phyloP scores from a whole-genome alignment of 768 basidiomycete species.

The Tulasnella sp. region DNA sequence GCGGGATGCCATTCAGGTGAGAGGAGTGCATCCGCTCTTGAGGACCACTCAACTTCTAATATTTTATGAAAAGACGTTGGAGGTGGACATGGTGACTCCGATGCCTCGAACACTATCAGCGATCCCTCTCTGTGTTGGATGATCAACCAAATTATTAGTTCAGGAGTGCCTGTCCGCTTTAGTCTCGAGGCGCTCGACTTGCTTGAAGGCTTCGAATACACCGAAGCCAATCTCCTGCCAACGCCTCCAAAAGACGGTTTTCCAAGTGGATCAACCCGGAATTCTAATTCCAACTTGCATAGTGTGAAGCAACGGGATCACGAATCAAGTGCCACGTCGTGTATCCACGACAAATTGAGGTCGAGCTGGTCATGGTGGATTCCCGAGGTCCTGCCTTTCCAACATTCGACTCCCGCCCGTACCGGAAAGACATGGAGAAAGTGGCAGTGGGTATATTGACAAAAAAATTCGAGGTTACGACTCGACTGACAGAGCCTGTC shows the following conservation, averaged over 20 bases:
- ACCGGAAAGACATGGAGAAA: not conserved
- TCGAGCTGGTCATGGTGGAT: not conserved
- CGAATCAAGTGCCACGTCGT: not conserved
- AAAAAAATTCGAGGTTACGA: too few relatives aligned
- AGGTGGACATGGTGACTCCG: not conserved
- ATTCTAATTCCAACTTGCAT: not conserved
- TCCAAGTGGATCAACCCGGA: not conserved
- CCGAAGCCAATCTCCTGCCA: not conserved
- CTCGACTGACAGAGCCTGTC: too few relatives aligned
- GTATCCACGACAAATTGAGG: not conserved
- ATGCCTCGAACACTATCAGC: not conserved
- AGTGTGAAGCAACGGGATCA: not conserved
- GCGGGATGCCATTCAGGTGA: constrained; percentile 39
- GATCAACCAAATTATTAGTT: not conserved
- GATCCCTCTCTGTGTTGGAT: constrained; percentile 1
- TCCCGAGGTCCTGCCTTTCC: not conserved
- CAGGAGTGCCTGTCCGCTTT: not conserved
- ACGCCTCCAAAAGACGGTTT: not conserved
- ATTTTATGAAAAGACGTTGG: not conserved
- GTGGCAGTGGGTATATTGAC: too few relatives aligned
- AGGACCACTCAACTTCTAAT: not conserved
- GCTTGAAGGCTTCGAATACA: not conserved
- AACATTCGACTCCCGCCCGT: not conserved
- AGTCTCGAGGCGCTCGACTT: not conserved
- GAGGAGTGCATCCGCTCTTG: not conserved